phyloP scores from a whole-genome alignment of 2,329 filamentous ascomycete species.

The Grosmannia huntii region DNA sequence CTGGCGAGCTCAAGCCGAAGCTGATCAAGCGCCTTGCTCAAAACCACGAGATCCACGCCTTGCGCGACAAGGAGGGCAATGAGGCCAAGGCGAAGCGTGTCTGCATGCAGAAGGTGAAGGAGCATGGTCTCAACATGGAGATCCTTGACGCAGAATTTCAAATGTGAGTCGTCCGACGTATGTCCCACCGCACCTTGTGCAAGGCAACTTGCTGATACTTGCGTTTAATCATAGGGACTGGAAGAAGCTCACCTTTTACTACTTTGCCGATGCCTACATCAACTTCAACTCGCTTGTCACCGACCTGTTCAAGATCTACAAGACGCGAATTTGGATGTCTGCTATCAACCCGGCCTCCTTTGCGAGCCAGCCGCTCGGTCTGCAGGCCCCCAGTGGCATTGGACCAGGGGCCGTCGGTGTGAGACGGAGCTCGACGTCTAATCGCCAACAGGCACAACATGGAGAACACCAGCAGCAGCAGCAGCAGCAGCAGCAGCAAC shows the following conservation, averaged over 20 bases:
- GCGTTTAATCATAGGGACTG: slow-evolving; percentile 63
- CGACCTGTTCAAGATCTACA: slow-evolving; percentile 98
- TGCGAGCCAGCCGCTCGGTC: slow-evolving; percentile 60
- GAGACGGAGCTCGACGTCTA: slow-evolving; percentile 32
- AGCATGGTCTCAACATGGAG: slow-evolving; percentile 88
- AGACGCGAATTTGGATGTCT: slow-evolving; percentile 99
- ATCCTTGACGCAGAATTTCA: slow-evolving; percentile 98
- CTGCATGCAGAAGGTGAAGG: slow-evolving; percentile 91
- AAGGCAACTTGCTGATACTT: slow-evolving; percentile 9
- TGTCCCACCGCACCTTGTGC: slow-evolving; percentile 1
- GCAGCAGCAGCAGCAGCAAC: slow-evolving; percentile 4
- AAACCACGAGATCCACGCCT: slow-evolving; percentile 73
- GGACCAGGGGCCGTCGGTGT: slow-evolving; percentile 53
- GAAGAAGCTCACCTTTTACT: slow-evolving; percentile 98
- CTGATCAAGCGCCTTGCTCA: slow-evolving; percentile 93
- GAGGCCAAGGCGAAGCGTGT: slow-evolving; percentile 96
- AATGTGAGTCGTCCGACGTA: slow-evolving; percentile 51
- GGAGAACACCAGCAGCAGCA: slow-evolving; percentile 20
- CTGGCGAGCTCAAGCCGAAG: slow-evolving; percentile 80
- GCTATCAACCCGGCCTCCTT: slow-evolving; percentile 97
- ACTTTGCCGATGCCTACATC: slow-evolving; percentile 95
- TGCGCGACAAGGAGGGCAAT: slow-evolving; percentile 92
- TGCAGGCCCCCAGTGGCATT: slow-evolving; percentile 56
- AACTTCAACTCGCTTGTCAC: slow-evolving; percentile 98
- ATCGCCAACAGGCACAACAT: slow-evolving; percentile 34